Conservation (phyloP, 2,329 filamentous ascomycete species). For the Anthostomella pinea region DNA sequence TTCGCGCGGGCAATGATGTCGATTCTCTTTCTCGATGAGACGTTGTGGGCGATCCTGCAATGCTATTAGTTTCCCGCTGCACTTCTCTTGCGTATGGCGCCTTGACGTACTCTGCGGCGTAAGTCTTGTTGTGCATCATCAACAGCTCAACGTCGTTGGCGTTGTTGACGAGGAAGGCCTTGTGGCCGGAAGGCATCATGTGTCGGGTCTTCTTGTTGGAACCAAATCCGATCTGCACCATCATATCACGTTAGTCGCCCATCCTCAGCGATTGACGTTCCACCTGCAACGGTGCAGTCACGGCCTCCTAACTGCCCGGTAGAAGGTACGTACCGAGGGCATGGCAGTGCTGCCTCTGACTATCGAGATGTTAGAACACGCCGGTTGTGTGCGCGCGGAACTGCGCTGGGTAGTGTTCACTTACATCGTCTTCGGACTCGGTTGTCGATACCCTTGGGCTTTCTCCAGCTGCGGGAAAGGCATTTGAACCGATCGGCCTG, state of each 20-base stretch:
- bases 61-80: constrained; percentile 37
- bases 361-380: too few species aligned
- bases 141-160: constrained; percentile 92
- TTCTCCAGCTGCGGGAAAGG: constrained; percentile 77
- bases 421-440: constrained; percentile 82
- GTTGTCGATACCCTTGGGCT: constrained; percentile 99
- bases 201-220: constrained; percentile 99
- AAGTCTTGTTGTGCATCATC: constrained; percentile 99
- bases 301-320: too few species aligned
- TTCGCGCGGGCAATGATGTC: constrained; percentile 97
- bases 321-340: constrained; percentile 79
- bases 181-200: constrained; percentile 99
- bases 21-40: constrained; percentile 97
- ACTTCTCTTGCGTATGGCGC: neutral
- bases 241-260: constrained; percentile 2
- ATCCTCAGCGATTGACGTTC: neutral
- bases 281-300: too few species aligned
- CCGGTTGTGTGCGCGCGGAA: too few species aligned
- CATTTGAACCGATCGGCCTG: constrained; percentile 97
- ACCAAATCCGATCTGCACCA: constrained; percentile 85
- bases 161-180: constrained; percentile 99
- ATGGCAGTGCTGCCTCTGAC: constrained; percentile 92
- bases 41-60: constrained; percentile 91
- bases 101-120: constrained; percentile 87
- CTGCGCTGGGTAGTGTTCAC: too few species aligned